Percentiles rank a stretch among this genome's conserved stretches.
These are phyloP conservation scores for Cyphellophora attinorum DNA, from an alignment of 2,329 filamentous ascomycete species.

Conservation along the genomic window DNA sequence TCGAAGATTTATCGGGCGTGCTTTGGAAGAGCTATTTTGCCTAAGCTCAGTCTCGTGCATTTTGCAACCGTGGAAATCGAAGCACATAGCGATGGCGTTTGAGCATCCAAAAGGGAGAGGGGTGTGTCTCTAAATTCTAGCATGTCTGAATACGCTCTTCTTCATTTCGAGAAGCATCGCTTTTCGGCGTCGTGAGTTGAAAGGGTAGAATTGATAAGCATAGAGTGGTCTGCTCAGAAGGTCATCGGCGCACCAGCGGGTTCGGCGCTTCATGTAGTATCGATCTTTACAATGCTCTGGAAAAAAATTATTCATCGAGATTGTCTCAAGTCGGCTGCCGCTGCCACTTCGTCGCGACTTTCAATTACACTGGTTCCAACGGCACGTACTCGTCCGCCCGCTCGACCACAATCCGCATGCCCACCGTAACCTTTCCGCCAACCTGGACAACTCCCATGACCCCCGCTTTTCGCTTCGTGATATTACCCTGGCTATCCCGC, in stretches of 20 bases:
- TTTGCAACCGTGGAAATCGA: too few relatives aligned
- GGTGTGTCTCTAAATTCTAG: neutral
- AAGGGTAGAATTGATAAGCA: too few relatives aligned
- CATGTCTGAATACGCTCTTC: neutral
- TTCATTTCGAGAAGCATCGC: slow-evolving; percentile 1
- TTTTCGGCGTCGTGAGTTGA: neutral
- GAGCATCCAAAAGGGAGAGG: too few relatives aligned
- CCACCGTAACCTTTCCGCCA: slow-evolving; percentile 15
- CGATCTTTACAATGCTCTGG: too few relatives aligned
- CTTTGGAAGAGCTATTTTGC: slow-evolving; percentile 99
- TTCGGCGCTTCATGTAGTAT: too few relatives aligned
- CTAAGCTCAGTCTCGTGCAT: too few relatives aligned
- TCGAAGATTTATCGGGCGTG: slow-evolving; percentile 91
- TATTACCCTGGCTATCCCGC: slow-evolving; percentile 11
- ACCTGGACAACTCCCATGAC: slow-evolving; percentile 18
- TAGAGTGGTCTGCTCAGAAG: too few relatives aligned
- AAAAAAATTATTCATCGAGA: too few relatives aligned
- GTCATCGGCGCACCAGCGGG: too few relatives aligned
- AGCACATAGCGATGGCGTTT: too few relatives aligned
- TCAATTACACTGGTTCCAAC: neutral
- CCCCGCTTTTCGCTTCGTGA: slow-evolving; percentile 16
- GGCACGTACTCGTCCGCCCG: slow-evolving; percentile 5
- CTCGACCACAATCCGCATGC: slow-evolving; percentile 18
- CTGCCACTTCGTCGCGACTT: too few relatives aligned
- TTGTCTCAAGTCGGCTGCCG: too few relatives aligned